Evolutionary conservation across 305 asterid genomes (phyloP).

Genomic region (Fraxinus sp.): DNA sequence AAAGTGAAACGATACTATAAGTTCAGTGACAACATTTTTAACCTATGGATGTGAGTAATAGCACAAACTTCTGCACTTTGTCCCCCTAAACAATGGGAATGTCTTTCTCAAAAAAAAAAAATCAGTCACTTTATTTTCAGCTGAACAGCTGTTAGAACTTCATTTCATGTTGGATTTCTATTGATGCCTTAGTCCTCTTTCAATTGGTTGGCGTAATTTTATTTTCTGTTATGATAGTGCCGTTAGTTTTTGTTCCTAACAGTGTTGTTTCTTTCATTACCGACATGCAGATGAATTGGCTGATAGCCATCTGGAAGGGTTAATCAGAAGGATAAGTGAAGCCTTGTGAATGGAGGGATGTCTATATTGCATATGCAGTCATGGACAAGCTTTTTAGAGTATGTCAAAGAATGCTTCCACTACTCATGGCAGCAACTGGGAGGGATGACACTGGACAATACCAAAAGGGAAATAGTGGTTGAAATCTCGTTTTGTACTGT

Average conservation of each 20-base stretch:
- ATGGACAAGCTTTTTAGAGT: not conserved
- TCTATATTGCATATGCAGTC: slow-evolving; percentile 28
- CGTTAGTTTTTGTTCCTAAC: not conserved
- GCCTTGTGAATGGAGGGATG: slow-evolving; percentile 9
- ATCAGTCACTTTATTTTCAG: not conserved
- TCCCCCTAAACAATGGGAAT: not conserved
- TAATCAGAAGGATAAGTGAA: not conserved
- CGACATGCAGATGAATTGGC: not conserved
- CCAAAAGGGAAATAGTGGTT: not conserved
- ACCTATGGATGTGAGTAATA: not conserved
- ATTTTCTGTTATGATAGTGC: not conserved
- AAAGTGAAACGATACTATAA: not conserved
- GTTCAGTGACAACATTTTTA: not conserved
- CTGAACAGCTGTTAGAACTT: not conserved
- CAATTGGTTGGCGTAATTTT: not conserved
- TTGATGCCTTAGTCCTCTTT: not conserved
- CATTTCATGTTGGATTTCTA: not conserved
- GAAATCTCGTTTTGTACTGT: not conserved
- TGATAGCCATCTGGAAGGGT: not conserved
- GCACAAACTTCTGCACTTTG: not conserved
- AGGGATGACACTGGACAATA: not conserved
- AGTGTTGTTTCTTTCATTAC: not conserved
- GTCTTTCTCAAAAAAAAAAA: not conserved
- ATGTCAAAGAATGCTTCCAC: slow-evolving; percentile 1
- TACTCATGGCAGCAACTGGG: not conserved